phyloP scores from a whole-genome alignment of 1,284 basidiomycete species.

The Xerocomus minutiporus region DNA sequence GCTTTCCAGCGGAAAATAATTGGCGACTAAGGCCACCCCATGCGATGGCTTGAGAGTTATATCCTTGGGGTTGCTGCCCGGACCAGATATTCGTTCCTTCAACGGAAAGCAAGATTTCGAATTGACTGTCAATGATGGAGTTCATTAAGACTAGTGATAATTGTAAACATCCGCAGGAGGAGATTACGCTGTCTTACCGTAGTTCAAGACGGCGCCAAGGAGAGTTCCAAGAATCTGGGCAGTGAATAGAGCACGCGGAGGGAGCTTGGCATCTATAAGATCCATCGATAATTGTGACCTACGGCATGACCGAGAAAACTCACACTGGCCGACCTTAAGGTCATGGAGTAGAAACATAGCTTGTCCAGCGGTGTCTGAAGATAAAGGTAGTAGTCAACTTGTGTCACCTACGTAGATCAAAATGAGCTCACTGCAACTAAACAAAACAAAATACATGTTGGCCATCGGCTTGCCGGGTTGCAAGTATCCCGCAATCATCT shows the following conservation, averaged over 20 bases:
- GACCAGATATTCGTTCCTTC: conserved; percentile 61
- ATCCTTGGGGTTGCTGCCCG: conserved; percentile 52
- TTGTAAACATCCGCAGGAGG: background rate
- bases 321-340: conserved; percentile 59
- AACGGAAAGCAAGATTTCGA: conserved; percentile 43
- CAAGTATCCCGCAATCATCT: conserved; percentile 59
- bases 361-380: conserved; percentile 41
- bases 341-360: conserved; percentile 47
- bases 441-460: conserved; percentile 57
- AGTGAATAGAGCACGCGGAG: conserved; percentile 59
- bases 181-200: conserved; percentile 32
- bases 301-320: background rate
- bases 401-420: background rate
- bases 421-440: conserved; percentile 39
- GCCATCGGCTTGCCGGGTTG: conserved; percentile 56
- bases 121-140: conserved; percentile 51
- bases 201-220: conserved; percentile 50
- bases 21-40: conserved; percentile 61
- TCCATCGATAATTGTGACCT: conserved; percentile 2
- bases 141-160: conserved; percentile 45
- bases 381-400: background rate
- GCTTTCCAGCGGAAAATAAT: conserved; percentile 50
- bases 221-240: conserved; percentile 54
- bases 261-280: conserved; percentile 54
- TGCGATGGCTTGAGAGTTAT: conserved; percentile 61